Evolutionary conservation across 2,329 filamentous ascomycete genomes (phyloP), one percentile per base, ranked within the genome.

Genomic region (Monosporascus sp.): DNA sequence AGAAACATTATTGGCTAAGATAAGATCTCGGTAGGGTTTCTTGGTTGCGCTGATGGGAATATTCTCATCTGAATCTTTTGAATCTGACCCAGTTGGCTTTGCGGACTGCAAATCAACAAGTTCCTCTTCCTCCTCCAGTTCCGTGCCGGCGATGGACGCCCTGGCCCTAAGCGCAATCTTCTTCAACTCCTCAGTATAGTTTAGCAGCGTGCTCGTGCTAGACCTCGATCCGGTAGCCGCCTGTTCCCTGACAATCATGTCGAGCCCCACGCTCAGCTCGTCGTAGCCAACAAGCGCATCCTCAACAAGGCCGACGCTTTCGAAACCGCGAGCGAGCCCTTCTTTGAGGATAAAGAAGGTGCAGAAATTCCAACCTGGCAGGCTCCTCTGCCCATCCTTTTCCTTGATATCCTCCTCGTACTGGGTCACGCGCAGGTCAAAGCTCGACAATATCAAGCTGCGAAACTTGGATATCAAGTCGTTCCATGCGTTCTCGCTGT

Each of bases 261-360:
- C 93, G 31, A 99, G 76, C 0, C 92, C 93, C 49, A 93, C 85
- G 43, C 89, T 89, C 9, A 99, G 82, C 73, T 99, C 93, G 68
- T 97, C 94, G 63, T 99, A 99, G 16, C 91, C 91, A 5, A 94
- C 89, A 40, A 99, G 74, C 3, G 94, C 93, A 77, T 99, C 94
- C 66, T 99, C 94, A 8, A 97, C 90, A 9, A 99, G 77, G 1
- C 95, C 95, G 3, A 97, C 92, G 66, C 90, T 97, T 70, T 99
- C 95, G 61, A 99, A 96, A 0, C 93, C 95, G 60, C 90, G 82
- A 1, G 94, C 93, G 37, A 99, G 75, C 0, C 94, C 94, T 70
- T 99, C 94, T 66, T 99, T 99, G 8, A 99, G 78, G 17, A 99
- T 92, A 68, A 99, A 99, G 68, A 99, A 99, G 0, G 94, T 99